Evolutionary conservation across 2,329 filamentous ascomycete species (phyloP).

Genomic region (Thelonectria discophora): DNA sequence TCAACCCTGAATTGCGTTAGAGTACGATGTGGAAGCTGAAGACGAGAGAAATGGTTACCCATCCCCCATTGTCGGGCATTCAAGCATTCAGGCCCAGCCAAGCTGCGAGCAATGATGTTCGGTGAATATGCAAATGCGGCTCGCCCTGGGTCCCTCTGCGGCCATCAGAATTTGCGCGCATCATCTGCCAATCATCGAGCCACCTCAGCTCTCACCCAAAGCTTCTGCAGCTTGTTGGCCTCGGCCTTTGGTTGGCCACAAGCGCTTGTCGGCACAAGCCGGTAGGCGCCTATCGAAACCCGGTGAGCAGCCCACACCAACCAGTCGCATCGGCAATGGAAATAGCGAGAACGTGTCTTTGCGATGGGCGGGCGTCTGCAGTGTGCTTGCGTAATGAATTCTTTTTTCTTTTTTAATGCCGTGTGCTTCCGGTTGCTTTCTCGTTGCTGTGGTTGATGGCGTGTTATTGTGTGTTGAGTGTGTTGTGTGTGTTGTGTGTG

Average conservation of each 20-base stretch:
- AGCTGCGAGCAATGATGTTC: not conserved
- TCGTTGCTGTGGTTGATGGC: not conserved
- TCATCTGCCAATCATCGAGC: conserved; percentile 9
- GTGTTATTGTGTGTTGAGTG: not conserved
- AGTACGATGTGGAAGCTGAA: too few relatives aligned
- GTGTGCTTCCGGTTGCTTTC: not conserved
- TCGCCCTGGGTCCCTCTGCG: not conserved
- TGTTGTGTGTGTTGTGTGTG: too few relatives aligned
- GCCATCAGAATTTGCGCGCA: not conserved
- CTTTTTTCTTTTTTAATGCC: not conserved
- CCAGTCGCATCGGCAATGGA: not conserved
- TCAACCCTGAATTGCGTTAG: too few relatives aligned
- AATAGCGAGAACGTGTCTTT: not conserved
- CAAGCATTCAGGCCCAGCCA: not conserved
- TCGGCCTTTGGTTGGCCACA: not conserved
- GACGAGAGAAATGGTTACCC: not conserved
- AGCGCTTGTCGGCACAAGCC: not conserved
- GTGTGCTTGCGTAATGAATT: not conserved
- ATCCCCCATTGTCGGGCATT: not conserved
- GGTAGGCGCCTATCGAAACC: not conserved
- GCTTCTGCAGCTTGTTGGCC: not conserved
- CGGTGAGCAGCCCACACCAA: not conserved
- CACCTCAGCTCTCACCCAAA: not conserved
- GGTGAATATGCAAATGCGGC: not conserved
- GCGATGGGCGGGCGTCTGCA: not conserved